Evolutionary conservation across 257 asterid species (phyloP), one percentile per base, ranked within the genome.

Genomic region (Fraxinus anomala): DNA sequence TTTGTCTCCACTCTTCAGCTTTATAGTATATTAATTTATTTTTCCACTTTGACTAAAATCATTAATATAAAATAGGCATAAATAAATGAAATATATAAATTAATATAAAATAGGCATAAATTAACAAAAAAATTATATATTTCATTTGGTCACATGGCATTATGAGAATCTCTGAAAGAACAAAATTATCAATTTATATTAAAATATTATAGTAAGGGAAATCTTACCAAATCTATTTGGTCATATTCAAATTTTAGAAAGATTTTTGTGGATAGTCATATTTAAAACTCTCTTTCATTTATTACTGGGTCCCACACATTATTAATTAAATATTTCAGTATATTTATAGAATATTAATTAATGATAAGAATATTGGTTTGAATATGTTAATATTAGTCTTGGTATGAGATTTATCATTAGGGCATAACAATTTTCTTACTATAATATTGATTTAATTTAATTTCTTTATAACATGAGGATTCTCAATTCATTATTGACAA

Each of bases 161-260:
- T 76, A 81, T 82, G 81, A 31, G 77, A 80, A 85, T 59, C 40
- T 66, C 33, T 23, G 73, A 49, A 77, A 83, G 75, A 73, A 68
- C 54, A 77, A 77, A 81, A 73, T 44, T 51, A 59, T 56, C 21
- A 65, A 40, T 21, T 77, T 40, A 74, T 21, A 76, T 73, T 76
- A 40, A 40, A 65, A 19, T 66, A 75, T 31, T 31, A 75, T 36
- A 21, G 30, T 68, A 73, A 21, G 68, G 10, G 70, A 82, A 86
- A 87, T 90, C 91, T 83, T 72, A 80, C 79, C 70, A 82, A 82
- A 90, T 87, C 92, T 80, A 82, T 79, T 79, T 79, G 70, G 83
- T 80, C 78, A 77, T 77, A 59, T 82, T 61, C 59, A 82, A 69
- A 74, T 77, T 75, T 83, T 78, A 26, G 83, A 40, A 84, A 80